Base-by-base conservation (phyloP, 495 filamentous ascomycete genomes). In the Usnea hakonensis region DNA sequence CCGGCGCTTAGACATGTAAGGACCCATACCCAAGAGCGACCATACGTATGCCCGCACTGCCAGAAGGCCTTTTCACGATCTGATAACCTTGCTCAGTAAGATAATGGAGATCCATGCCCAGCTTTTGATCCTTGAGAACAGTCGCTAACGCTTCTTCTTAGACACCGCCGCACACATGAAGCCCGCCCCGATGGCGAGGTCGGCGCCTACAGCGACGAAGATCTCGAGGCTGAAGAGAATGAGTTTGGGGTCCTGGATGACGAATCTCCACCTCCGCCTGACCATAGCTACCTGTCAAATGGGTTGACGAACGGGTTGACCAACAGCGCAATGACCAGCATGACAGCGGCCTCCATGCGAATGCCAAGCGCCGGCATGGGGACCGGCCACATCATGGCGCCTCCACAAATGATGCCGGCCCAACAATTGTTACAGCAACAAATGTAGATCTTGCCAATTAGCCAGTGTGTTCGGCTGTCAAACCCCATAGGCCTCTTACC, bases 1-100 rank as follows among this genome's bases (percentile, higher is more conserved):
- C 74, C 74, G 71, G 72, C 75, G 74, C 68, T 59, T 77, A 96
- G 92, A 79, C 94, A 98, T 81, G 95, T 98, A 75, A 89, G 94
- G 74, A 98, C 94, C 71, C 94, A 98, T 80, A 98, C 94, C 26
- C 94, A 98, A 83, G 94, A 98, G 79, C 87, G 93, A 79, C 94
- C 94, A 68, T 98, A 98, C 75, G 86, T 90, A 68, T 98, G 94
- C 82, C 87, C 87, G 70, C 88, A 95, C 74, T 98, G 94, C 84
- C 95, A 87, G 82, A 97, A 97, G 77, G 94, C 93, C 53, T 98
- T 98, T 76, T 97, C 94, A 53, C 84, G 94, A 71, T 96, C 91
- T 68, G 94, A 98, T 78, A 98, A 98, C 74, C 86, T 98, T 73
- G 94, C 94, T 73, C 94, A 98, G 88, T 95, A 88, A 83, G 90